These are phyloP conservation scores for Flueggea neowawraea DNA, from an alignment of 441 rosid species.

Conservation along the genomic window DNA sequence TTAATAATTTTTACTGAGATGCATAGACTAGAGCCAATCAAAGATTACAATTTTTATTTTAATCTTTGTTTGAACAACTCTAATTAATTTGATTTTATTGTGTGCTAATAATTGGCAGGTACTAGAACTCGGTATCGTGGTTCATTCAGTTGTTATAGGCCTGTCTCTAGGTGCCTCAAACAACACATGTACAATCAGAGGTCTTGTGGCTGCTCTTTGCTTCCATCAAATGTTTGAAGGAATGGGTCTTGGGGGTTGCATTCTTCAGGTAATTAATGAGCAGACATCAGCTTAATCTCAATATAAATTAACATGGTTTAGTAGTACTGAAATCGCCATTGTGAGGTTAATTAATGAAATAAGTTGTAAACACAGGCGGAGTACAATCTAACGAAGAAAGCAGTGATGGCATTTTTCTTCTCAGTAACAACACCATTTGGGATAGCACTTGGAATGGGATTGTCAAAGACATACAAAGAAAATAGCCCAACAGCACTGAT, in stretches of 20 bases:
- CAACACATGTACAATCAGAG: slow-evolving; percentile 47
- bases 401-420: slow-evolving; percentile 44
- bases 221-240: slow-evolving; percentile 87
- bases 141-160: slow-evolving; percentile 51
- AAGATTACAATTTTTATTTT: too few species aligned
- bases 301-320: too few species aligned
- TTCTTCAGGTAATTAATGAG: slow-evolving; percentile 37
- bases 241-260: slow-evolving; percentile 78
- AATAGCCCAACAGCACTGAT: slow-evolving; percentile 39
- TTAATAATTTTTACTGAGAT: background rate
- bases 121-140: slow-evolving; percentile 45
- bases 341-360: too few species aligned
- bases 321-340: too few species aligned
- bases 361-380: slow-evolving; percentile 24
- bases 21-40: background rate
- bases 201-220: slow-evolving; percentile 65
- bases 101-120: slow-evolving; percentile 25
- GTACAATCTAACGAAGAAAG: slow-evolving; percentile 24
- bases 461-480: slow-evolving; percentile 34
- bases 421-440: slow-evolving; percentile 44
- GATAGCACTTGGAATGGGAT: slow-evolving; percentile 33
- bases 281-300: too few species aligned
- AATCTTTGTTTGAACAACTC: too few species aligned
- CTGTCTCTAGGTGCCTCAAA: slow-evolving; percentile 48
- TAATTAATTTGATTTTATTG: too few species aligned